Conservation (phyloP, 768 basidiomycete species). For the Psilocybe cubensis region DNA sequence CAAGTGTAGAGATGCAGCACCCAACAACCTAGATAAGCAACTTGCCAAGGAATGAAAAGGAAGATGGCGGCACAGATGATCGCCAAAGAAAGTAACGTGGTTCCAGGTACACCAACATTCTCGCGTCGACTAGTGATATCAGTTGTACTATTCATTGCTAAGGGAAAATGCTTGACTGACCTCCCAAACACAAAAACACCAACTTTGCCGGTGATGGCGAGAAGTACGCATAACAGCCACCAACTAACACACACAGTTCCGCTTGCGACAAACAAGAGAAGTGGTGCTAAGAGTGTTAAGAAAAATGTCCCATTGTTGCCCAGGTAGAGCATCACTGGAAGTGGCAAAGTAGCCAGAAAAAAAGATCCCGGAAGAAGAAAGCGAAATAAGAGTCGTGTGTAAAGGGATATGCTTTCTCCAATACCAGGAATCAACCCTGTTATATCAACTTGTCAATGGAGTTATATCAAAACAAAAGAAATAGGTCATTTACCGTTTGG, state of each 20-base stretch:
- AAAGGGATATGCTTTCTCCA: slow-evolving; percentile 49
- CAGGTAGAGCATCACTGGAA: slow-evolving; percentile 57
- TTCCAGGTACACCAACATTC: slow-evolving; percentile 42
- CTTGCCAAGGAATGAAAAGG: slow-evolving; percentile 88
- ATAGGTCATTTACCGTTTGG: slow-evolving; percentile 25
- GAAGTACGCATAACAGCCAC: slow-evolving; percentile 50
- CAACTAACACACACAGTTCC: slow-evolving; percentile 69
- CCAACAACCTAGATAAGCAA: slow-evolving; percentile 86
- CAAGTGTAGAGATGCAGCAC: slow-evolving; percentile 76
- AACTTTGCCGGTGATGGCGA: slow-evolving; percentile 48
- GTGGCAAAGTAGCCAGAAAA: slow-evolving; percentile 55
- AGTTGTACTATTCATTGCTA: neutral
- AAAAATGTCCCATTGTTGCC: slow-evolving; percentile 58
- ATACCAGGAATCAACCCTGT: slow-evolving; percentile 51
- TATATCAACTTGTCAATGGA: neutral
- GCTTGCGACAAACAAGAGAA: slow-evolving; percentile 60
- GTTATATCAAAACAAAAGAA: neutral
- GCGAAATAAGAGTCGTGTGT: slow-evolving; percentile 41
- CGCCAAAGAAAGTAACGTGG: slow-evolving; percentile 59
- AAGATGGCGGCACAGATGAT: slow-evolving; percentile 70
- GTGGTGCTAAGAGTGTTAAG: slow-evolving; percentile 55
- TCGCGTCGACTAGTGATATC: slow-evolving; percentile 32
- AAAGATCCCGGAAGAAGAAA: slow-evolving; percentile 47
- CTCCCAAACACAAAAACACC: slow-evolving; percentile 33
- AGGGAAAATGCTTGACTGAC: slow-evolving; percentile 28